A percentile compares a stretch with the other conserved stretches of the same genome.
Evolutionary conservation across 2,329 filamentous ascomycete genomes (phyloP).

Genomic region (Harringtonia lauricola): DNA sequence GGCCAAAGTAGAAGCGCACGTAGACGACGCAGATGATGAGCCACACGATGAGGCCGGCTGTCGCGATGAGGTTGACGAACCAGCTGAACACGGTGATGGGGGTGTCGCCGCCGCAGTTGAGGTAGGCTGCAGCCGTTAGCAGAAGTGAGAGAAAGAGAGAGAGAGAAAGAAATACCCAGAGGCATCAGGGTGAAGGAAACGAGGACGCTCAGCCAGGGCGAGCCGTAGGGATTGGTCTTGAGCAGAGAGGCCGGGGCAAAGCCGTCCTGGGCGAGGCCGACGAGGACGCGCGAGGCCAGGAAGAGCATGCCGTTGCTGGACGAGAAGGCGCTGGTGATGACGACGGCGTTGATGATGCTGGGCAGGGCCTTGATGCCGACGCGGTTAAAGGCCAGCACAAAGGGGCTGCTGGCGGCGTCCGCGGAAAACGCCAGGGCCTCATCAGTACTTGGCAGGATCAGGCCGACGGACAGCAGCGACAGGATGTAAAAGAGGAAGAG

Average conservation of each 20-base stretch:
- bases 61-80: conserved; percentile 33
- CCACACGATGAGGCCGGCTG: conserved; percentile 59
- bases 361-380: conserved; percentile 58
- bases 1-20: conserved; percentile 55
- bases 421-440: conserved; percentile 19
- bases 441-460: conserved; percentile 17
- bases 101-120: conserved; percentile 35
- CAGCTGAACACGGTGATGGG: conserved; percentile 9
- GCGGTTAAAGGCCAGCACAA: conserved; percentile 62
- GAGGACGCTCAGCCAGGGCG: conserved; percentile 32
- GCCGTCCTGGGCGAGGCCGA: conserved; percentile 45
- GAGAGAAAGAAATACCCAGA: not conserved
- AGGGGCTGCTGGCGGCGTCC: conserved; percentile 35
- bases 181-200: not conserved
- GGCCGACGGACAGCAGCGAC: conserved; percentile 19
- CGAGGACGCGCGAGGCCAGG: conserved; percentile 46
- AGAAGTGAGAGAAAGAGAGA: not conserved
- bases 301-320: conserved; percentile 55
- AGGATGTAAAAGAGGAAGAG: conserved; percentile 20
- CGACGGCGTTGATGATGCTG: conserved; percentile 63
- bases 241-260: conserved; percentile 46
- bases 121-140: conserved; percentile 28
- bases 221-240: conserved; percentile 36
- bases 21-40: conserved; percentile 56
- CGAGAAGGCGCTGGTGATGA: conserved; percentile 61